Evolutionary conservation across 441 rosid species (phyloP).

Genomic region (Flueggea neowawraea): DNA sequence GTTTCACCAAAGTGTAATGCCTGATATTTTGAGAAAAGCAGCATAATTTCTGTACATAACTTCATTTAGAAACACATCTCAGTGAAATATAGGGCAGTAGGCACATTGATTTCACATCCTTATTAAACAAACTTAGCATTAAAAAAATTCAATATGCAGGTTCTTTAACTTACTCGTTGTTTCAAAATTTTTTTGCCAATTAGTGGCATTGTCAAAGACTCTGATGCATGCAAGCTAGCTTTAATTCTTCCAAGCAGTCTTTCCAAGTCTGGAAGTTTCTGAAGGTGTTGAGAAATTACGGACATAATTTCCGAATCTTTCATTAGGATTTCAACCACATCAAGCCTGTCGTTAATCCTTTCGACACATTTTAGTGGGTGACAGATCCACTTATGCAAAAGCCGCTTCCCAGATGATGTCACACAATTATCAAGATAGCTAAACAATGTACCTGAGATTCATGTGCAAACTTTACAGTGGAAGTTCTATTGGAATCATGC

Average conservation of each 20-base stretch:
- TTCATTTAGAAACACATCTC: too few species aligned
- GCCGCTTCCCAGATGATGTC: slow-evolving; percentile 82
- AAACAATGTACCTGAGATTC: slow-evolving; percentile 78
- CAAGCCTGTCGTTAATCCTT: slow-evolving; percentile 73
- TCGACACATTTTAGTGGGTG: slow-evolving; percentile 85
- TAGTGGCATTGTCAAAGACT: slow-evolving; percentile 57
- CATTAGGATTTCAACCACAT: slow-evolving; percentile 60
- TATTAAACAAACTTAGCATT: slow-evolving; percentile 2
- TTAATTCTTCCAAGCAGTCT: slow-evolving; percentile 82
- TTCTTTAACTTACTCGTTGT: slow-evolving; percentile 51
- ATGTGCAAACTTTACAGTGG: slow-evolving; percentile 1
- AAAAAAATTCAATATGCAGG: neutral
- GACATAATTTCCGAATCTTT: slow-evolving; percentile 50
- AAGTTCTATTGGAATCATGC: neutral
- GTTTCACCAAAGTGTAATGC: too few species aligned
- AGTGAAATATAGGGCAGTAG: too few species aligned
- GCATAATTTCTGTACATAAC: too few species aligned
- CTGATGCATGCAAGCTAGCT: slow-evolving; percentile 67
- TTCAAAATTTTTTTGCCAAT: slow-evolving; percentile 73
- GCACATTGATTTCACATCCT: too few species aligned
- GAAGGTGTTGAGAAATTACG: slow-evolving; percentile 57
- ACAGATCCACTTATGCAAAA: slow-evolving; percentile 90
- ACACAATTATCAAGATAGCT: slow-evolving; percentile 83
- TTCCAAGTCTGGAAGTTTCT: slow-evolving; percentile 84
- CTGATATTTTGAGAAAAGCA: too few species aligned